Percentiles rank a stretch among this genome's conserved stretches.
Conservation (phyloP, 1,284 basidiomycete genomes). For the Melampsora abietis-canadensis region DNA sequence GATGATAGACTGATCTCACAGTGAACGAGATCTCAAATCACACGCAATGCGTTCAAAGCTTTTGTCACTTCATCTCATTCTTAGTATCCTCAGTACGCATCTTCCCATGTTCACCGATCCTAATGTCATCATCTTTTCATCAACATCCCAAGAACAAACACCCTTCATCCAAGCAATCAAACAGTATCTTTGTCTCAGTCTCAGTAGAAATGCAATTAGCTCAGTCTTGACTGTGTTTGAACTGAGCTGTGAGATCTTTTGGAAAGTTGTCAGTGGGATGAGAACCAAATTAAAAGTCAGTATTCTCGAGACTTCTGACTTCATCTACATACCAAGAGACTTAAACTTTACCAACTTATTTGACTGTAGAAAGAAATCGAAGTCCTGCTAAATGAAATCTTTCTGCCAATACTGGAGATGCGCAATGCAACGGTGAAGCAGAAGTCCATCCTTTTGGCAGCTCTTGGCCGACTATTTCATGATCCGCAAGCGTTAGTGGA, state of each 20-base stretch:
- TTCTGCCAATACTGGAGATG: conserved; percentile 98
- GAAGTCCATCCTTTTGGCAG: conserved; percentile 81
- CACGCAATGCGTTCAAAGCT: conserved; percentile 94
- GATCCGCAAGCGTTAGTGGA: conserved; percentile 95
- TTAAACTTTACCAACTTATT: conserved; percentile 10
- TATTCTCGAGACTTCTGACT: not conserved
- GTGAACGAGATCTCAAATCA: conserved; percentile 86
- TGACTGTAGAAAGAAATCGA: conserved; percentile 89
- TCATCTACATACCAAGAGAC: not conserved
- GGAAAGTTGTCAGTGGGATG: conserved; percentile 88
- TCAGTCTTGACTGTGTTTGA: conserved; percentile 96
- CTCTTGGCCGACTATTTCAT: conserved; percentile 75
- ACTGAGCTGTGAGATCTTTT: conserved; percentile 96
- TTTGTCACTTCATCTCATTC: conserved; percentile 83
- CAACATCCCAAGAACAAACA: conserved; percentile 76
- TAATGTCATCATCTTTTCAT: conserved; percentile 79
- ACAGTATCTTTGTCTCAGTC: conserved; percentile 86
- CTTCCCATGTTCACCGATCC: conserved; percentile 83
- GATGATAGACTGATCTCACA: conserved; percentile 51
- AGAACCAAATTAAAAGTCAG: conserved; percentile 86
- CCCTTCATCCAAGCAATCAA: conserved; percentile 86
- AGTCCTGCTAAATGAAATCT: conserved; percentile 95
- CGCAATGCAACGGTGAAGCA: conserved; percentile 90
- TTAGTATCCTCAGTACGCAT: conserved; percentile 86
- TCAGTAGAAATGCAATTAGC: conserved; percentile 93